A percentile compares a stretch with the other conserved stretches of the same genome.
Conservation (phyloP, 306 rosid genomes). For the Inga leiocalycina region DNA sequence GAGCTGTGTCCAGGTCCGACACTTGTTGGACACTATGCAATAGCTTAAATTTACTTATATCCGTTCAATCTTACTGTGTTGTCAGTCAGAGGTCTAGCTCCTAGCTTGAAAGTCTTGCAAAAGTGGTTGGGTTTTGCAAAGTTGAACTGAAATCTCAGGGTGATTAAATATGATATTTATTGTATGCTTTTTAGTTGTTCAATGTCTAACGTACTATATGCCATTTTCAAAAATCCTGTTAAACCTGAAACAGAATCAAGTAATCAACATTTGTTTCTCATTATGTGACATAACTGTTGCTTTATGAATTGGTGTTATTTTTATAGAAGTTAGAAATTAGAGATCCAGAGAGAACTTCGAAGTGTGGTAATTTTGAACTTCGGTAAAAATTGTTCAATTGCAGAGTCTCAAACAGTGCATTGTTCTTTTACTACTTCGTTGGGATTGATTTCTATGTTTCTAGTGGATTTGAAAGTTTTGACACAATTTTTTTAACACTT, state of each 20-base stretch:
- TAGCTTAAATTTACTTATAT: neutral
- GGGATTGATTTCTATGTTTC: neutral
- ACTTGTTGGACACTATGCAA: neutral
- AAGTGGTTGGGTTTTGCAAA: neutral
- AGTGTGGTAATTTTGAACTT: neutral
- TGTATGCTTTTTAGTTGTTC: neutral
- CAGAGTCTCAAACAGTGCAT: neutral
- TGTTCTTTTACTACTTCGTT: conserved; percentile 2
- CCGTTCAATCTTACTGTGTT: neutral
- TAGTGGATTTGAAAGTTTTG: neutral
- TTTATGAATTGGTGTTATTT: conserved; percentile 15
- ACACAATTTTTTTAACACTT: conserved; percentile 13
- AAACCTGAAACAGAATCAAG: neutral
- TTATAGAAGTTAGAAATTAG: neutral
- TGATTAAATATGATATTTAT: conserved; percentile 18
- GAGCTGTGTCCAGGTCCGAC: neutral
- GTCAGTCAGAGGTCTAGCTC: neutral
- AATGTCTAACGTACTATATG: neutral
- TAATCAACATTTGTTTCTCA: neutral
- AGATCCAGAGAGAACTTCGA: neutral
- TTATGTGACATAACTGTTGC: neutral
- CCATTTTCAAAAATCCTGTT: conserved; percentile 15
- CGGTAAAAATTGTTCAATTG: neutral
- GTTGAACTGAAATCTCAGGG: neutral
- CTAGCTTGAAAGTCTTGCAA: conserved; percentile 9